These are phyloP conservation scores for Mortierella sp. DNA, from an alignment of 371 early-diverging fungal species.

Conservation along the genomic window DNA sequence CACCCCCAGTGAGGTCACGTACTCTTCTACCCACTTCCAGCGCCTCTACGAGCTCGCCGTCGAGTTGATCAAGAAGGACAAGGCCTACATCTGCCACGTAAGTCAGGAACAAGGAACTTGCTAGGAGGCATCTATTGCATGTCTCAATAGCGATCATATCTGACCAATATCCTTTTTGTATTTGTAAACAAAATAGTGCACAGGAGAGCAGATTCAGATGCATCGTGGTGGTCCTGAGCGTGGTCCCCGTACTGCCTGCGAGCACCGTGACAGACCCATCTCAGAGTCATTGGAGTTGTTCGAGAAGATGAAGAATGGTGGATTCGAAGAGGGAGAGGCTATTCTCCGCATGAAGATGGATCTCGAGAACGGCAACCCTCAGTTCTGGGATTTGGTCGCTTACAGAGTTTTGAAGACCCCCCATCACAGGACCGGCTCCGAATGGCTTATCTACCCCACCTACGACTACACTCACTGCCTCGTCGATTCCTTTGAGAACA, in stretches of 20 bases:
- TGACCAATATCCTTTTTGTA: not conserved
- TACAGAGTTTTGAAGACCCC: constrained; percentile 95
- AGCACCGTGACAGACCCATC: constrained; percentile 94
- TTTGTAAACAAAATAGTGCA: constrained; percentile 66
- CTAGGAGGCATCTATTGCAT: not conserved
- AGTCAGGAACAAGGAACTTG: not conserved
- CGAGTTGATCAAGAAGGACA: constrained; percentile 90
- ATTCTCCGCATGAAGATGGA: constrained; percentile 99
- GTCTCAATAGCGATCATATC: not conserved
- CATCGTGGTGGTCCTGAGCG: constrained; percentile 92
- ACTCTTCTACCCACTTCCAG: constrained; percentile 99
- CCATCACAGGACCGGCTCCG: constrained; percentile 93
- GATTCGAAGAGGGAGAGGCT: constrained; percentile 94
- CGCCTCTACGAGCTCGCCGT: constrained; percentile 93
- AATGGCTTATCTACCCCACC: constrained; percentile 99
- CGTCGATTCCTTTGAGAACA: constrained; percentile 99
- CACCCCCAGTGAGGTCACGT: constrained; percentile 94
- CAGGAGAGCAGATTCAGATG: constrained; percentile 93
- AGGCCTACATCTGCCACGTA: constrained; percentile 97
- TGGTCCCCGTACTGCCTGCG: constrained; percentile 92
- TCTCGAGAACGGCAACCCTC: constrained; percentile 94
- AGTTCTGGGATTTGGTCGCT: constrained; percentile 99
- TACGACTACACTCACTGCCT: constrained; percentile 99
- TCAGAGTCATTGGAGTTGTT: constrained; percentile 96
- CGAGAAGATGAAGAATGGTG: constrained; percentile 98